Percentiles rank a stretch among this genome's conserved stretches.
phyloP scores from a whole-genome alignment of 2,329 filamentous ascomycete species.

The Fusarium ramigenum region DNA sequence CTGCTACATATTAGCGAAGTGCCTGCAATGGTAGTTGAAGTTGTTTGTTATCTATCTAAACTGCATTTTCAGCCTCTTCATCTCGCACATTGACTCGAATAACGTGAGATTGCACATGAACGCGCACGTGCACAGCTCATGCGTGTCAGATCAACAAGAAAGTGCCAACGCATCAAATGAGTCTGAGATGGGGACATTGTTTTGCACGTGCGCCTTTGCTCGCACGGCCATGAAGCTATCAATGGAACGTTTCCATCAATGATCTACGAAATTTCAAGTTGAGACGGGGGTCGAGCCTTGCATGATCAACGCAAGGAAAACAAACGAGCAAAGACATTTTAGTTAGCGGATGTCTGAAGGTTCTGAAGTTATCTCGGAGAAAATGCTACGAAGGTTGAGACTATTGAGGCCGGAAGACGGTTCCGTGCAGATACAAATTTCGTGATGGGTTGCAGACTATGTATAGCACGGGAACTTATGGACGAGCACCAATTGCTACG shows the following conservation, averaged over 20 bases:
- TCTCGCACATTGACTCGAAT: neutral
- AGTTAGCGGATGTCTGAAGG: slow-evolving; percentile 2
- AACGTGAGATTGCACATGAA: neutral
- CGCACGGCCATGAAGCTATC: slow-evolving; percentile 22
- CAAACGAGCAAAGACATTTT: slow-evolving; percentile 20
- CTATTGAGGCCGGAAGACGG: neutral
- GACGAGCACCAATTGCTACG: neutral
- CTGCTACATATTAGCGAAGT: neutral
- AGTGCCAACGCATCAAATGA: slow-evolving; percentile 26
- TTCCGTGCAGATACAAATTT: slow-evolving; percentile 9
- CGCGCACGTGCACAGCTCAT: slow-evolving; percentile 19
- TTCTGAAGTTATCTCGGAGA: neutral
- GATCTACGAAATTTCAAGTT: slow-evolving; percentile 38
- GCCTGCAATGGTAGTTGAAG: neutral
- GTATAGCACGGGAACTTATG: slow-evolving; percentile 10
- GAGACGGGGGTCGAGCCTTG: slow-evolving; percentile 34
- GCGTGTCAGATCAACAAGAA: slow-evolving; percentile 31
- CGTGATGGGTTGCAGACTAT: slow-evolving; percentile 17
- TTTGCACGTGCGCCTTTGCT: slow-evolving; percentile 21
- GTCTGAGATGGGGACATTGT: slow-evolving; percentile 4
- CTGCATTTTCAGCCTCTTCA: neutral
- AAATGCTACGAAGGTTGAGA: neutral
- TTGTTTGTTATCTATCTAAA: neutral
- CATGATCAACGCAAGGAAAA: slow-evolving; percentile 43
- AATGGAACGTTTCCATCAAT: slow-evolving; percentile 30